Base-by-base conservation (phyloP, 306 rosid genomes). In the Lotus japonicus region DNA sequence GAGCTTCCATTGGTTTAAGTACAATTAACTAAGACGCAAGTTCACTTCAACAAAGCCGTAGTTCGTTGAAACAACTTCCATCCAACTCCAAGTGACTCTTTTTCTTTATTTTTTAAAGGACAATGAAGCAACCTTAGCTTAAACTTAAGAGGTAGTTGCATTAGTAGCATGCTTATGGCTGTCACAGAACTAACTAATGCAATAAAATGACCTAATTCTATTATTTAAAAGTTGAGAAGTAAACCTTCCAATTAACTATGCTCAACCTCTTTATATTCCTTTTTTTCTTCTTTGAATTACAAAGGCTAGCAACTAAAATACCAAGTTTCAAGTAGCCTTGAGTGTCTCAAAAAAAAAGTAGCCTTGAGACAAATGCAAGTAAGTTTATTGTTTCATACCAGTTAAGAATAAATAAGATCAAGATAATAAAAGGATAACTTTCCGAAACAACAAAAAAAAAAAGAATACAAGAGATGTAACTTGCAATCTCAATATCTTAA, bases 21-120 rank as follows among this genome's bases (percentile, higher is more conserved):
- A 63, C 17, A 17, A 50, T 57, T 28, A 41, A 41, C 35, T 15
- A 65, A 9, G 66, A 46, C 53, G 31, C 43, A 58, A 58, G 71
- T 65, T 74, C 51, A 33, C n/a, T n/a, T n/a, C n/a, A n/a, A n/a
- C n/a, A n/a, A n/a, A n/a, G n/a, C n/a, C n/a, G n/a, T n/a, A n/a
- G n/a, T n/a, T n/a, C n/a, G n/a, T n/a, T n/a, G n/a, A n/a, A 69
- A 64, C 70, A 73, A 50, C 73, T 61, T 62, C 64, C 58, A 28
- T 49, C 69, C 48, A 67, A 68, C 52, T 60, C 64, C 51, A 68
- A 74, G 42, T 35, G 14, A 41, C 55, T 66, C 8, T 64, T 60
- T 39, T 60, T 42, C 14, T 11, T 3, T 42, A 2, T 21, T 42
- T 43, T 43, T 3, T 11, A 0, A 15, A 13, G n/a, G 45, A 41